Base-by-base conservation (phyloP, 768 basidiomycete genomes). In the Pisolithus microcarpus region DNA sequence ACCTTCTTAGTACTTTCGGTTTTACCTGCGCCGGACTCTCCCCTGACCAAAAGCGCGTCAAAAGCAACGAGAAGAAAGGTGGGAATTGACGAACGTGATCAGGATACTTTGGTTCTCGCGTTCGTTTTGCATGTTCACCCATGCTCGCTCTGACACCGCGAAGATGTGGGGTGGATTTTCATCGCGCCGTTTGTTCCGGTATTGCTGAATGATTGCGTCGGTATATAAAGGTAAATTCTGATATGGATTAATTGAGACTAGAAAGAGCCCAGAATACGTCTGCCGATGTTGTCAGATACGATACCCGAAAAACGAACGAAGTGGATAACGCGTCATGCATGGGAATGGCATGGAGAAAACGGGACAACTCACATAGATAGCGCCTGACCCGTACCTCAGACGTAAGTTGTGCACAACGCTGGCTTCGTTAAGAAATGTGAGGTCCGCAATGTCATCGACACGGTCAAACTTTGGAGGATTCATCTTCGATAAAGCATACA, bases 1-100 rank as follows among this genome's bases (percentile, higher is more conserved):
- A 98, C 95, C 64, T 98, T 98, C 78, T 99, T 98, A 13, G 88
- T 90, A 70, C 95, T 98, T 65, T 98, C 96, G 2, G 96, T 99
- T 75, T 98, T 99, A 40, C 96, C 96, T 4, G 96, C 96, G 34
- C 96, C 96, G 7, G 96, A 98, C 75, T 99, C 96, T 39, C 96
- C 96, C 8, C 94, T 96, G 59, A 0, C 42, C 7, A 19, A 16
- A 43, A 40, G n/a, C 63, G 9, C 61, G 56, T 52, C 31, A 55
- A 37, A 49, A 16, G 47, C 40, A 15, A 43, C 28, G 11, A 15
- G 13, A 48, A 39, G 53, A 39, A 46, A 8, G 34, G 13, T 23
- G 44, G 49, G 49, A 13, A 34, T 39, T 42, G 13, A 77, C 91
- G 23, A 69, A 95, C 90, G 96, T 99, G 69, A 99, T 97, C 28